Conservation (phyloP, 192 early-diverging fungal genomes). For the Umbelopsis vinacea region DNA sequence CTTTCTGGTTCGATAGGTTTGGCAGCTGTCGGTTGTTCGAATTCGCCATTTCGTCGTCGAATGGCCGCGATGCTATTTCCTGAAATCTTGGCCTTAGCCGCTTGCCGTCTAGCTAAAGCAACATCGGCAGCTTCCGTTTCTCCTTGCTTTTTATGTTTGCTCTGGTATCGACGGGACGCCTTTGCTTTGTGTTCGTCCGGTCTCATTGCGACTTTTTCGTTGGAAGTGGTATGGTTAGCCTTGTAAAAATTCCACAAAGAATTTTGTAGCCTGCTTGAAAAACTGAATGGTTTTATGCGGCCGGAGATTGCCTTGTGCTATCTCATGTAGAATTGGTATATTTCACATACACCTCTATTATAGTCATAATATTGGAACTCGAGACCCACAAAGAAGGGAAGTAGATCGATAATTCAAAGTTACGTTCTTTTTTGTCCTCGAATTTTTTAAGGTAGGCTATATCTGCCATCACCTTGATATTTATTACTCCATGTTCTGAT, state of each 20-base stretch:
- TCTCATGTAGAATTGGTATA: no score
- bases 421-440: no score
- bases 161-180: conserved; percentile 35
- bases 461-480: no score
- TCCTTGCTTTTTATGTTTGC: conserved; percentile 32
- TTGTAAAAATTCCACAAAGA: background rate
- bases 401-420: no score
- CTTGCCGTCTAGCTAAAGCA: conserved; percentile 20
- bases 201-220: conserved; percentile 19
- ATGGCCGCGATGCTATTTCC: conserved; percentile 31
- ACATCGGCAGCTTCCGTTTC: conserved; percentile 27
- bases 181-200: conserved; percentile 44
- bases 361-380: no score
- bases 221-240: background rate
- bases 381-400: no score
- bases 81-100: conserved; percentile 21
- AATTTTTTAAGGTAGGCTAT: no score
- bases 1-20: background rate
- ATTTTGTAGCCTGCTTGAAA: no score
- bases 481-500: no score
- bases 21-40: background rate
- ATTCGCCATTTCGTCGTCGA: conserved; percentile 37
- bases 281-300: no score
- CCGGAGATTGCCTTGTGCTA: no score
- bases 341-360: no score